These are phyloP conservation scores for Chytriomyces hyalinus DNA, from an alignment of 192 early-diverging fungal species.

Conservation along the genomic window DNA sequence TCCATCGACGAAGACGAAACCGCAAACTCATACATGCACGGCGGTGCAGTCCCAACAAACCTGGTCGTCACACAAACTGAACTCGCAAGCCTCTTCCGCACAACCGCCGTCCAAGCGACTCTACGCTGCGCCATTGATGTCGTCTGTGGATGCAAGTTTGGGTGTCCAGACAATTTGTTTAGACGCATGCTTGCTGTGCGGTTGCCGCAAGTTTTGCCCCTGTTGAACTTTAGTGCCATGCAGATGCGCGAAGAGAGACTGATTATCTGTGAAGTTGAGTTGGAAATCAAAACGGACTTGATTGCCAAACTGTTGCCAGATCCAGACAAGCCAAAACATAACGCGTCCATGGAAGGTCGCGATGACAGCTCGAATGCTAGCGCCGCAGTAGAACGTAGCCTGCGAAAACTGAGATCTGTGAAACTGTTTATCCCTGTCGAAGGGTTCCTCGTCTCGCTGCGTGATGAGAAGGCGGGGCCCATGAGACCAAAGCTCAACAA, in stretches of 20 bases:
- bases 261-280: conserved; percentile 3
- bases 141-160: conserved; percentile 1
- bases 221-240: neutral
- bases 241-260: neutral
- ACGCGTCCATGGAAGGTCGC: neutral
- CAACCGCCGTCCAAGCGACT: neutral
- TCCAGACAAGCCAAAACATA: conserved; percentile 1
- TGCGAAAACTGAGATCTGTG: neutral
- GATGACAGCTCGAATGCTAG: neutral
- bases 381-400: neutral
- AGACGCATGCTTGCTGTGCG: neutral
- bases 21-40: neutral
- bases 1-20: conserved; percentile 1
- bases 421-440: neutral
- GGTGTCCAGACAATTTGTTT: conserved; percentile 7
- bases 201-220: neutral
- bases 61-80: neutral
- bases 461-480: neutral
- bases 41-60: neutral
- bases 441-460: neutral
- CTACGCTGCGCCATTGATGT: neutral
- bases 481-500: neutral
- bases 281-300: neutral
- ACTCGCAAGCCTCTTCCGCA: neutral
- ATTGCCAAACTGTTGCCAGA: neutral